Evolutionary conservation across 306 rosid species (phyloP).

Genomic region (Cucumis sativus): Cucumber_9930_V3 NC_026657.2:26882501-26883000

Average conservation of each 20-base stretch:
- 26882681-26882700: background rate
- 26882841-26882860: background rate
- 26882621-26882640: too few relatives aligned
- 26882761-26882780: background rate
- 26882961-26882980: background rate
- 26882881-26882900: background rate
- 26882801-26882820: background rate
- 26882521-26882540: too few relatives aligned
- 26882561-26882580: too few relatives aligned
- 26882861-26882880: background rate
- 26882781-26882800: background rate
- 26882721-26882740: background rate
- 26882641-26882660: too few relatives aligned
- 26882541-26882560: too few relatives aligned
- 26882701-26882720: background rate
- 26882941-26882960: background rate
- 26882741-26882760: background rate
- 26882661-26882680: background rate
- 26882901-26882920: background rate
- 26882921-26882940: background rate
- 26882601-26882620: too few relatives aligned
- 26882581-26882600: too few relatives aligned
- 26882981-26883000: conserved; percentile 19
- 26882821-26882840: background rate
- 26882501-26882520: too few relatives aligned